Base-by-base conservation (phyloP, 2,329 filamentous ascomycete species). In the Trichoderma brevicompactum region DNA sequence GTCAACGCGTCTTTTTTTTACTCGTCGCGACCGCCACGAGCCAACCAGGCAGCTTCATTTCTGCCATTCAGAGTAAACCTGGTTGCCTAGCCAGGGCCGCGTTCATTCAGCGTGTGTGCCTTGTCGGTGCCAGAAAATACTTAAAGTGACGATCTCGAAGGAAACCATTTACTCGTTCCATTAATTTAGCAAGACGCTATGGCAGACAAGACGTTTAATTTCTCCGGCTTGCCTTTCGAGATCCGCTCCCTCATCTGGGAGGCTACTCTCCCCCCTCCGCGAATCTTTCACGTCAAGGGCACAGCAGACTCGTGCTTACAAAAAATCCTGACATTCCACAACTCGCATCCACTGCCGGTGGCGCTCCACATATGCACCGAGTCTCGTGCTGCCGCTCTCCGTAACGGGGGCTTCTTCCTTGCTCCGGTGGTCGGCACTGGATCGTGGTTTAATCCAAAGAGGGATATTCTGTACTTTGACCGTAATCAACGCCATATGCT, bases 401-500 rank as follows among this genome's bases (percentile, higher is more conserved):
- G 69, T 13, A 66, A 68, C 7, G 72, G 73, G 13, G 73, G 72
- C 68, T 72, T 73, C 56, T 56, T 76, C 15, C 68, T 66, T 3
- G 23, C 65, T 3, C 52, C 52, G 3, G 36, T 28, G 1, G 19
- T 62, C 2, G 40, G 61, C 28, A 65, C 70, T 7, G 70, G 71
- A 1, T 54, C 66, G 3, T 74, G 71, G 72, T 75, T 76, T 60
- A 73, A 68, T 15, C 68, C 71, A 2, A 60, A 69, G 19, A 65
- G 66, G 0, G 72, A 76, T 56, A 65, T 76, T 13, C 67, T 78
- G 13, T 75, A 75, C 49, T 69, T 76, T 28, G 72, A 73, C 49
- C 70, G 72, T 50, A 73, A 73, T 32, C 70, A 72, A 19, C 67
- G 70, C 7, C 66, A 67, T 6, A 68, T 50, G 4, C 65, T 74